Conservation (phyloP, 805 yeast species). For the Saccharomycopsis sp. region DNA sequence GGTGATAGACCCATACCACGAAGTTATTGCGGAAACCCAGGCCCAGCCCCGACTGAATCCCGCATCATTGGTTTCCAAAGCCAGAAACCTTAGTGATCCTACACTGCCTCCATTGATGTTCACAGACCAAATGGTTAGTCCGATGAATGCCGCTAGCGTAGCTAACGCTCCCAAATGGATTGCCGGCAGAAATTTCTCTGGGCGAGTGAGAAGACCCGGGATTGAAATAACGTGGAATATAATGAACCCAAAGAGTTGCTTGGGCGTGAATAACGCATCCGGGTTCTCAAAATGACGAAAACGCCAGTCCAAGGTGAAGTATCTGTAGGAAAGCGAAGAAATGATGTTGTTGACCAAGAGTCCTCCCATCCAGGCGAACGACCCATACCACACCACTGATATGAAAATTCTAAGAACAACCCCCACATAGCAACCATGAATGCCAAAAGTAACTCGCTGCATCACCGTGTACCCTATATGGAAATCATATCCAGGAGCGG, state of each 20-base stretch:
- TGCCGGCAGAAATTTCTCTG: conserved; percentile 24
- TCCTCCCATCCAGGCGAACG: conserved; percentile 41
- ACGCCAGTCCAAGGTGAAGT: conserved; percentile 25
- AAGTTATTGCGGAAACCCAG: conserved; percentile 34
- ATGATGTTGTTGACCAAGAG: conserved; percentile 33
- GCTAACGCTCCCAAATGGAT: conserved; percentile 21
- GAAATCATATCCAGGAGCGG: conserved; percentile 26
- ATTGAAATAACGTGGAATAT: conserved; percentile 32
- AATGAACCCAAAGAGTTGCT: conserved; percentile 35
- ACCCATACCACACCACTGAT: conserved; percentile 42
- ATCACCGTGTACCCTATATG: conserved; percentile 34
- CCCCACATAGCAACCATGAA: conserved; percentile 38
- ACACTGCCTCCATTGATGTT: conserved; percentile 28
- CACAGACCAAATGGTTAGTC: conserved; percentile 29
- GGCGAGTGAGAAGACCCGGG: conserved; percentile 27
- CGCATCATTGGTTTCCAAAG: background rate
- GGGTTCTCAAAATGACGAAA: conserved; percentile 23
- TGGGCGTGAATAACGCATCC: conserved; percentile 25
- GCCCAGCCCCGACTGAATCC: conserved; percentile 32
- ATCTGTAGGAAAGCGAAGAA: conserved; percentile 36
- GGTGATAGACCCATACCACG: conserved; percentile 34
- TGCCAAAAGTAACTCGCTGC: conserved; percentile 42
- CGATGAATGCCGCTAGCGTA: conserved; percentile 31
- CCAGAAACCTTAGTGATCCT: conserved; percentile 24
- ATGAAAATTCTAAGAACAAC: conserved; percentile 36